Conservation (phyloP, 2,329 filamentous ascomycete species). For the Sclerotinia spermophila region DNA sequence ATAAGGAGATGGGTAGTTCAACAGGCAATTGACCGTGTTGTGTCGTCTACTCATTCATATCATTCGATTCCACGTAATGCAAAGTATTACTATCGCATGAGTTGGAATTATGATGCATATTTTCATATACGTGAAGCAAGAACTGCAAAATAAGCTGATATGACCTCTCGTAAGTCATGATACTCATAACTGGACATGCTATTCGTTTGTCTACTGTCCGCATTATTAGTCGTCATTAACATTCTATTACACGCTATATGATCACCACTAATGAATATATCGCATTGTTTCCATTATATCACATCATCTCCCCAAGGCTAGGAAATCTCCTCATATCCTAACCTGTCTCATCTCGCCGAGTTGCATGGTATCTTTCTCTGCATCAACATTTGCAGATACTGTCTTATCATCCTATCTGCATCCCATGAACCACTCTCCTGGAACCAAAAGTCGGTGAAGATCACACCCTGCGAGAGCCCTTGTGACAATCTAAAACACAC, state of each 20-base stretch:
- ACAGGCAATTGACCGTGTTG: not conserved
- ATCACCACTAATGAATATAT: not conserved
- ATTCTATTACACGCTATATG: not conserved
- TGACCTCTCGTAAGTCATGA: not conserved
- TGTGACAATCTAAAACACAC: not conserved
- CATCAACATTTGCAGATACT: not conserved
- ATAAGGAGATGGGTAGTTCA: not conserved
- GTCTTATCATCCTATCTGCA: not conserved
- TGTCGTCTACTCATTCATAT: not conserved
- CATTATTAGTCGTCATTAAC: not conserved
- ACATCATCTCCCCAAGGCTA: not conserved
- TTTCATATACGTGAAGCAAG: not conserved
- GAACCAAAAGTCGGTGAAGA: slow-evolving; percentile 18
- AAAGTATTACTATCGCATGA: not conserved
- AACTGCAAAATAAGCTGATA: slow-evolving; percentile 1
- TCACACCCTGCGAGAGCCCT: not conserved
- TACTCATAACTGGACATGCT: not conserved
- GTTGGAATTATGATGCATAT: not conserved
- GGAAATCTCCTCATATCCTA: not conserved
- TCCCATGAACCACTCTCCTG: slow-evolving; percentile 11
- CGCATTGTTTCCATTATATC: not conserved
- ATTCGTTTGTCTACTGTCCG: not conserved
- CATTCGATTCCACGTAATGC: not conserved
- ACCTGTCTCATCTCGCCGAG: not conserved
- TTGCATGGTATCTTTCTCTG: not conserved